Base-by-base conservation (phyloP, 148 eudicot genomes). In the Cornus controversa region DNA sequence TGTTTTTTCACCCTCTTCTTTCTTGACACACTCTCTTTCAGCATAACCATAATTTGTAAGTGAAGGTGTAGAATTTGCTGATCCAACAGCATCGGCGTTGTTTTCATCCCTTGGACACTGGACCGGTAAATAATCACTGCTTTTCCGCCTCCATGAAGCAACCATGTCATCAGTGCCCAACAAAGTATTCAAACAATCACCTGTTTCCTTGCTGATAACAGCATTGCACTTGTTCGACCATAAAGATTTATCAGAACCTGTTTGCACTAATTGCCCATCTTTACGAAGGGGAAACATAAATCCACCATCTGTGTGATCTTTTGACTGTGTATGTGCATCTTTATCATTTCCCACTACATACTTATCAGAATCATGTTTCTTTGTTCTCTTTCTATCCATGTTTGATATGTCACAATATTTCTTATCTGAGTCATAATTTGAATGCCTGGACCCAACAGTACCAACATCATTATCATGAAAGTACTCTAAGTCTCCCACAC, bases 201-300 rank as follows among this genome's bases (percentile, higher is more conserved):
- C 85, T 69, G 57, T 77, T 80, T 85, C 92, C 79, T 89, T 88
- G 57, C 77, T 81, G 53, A 72, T 73, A 79, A 54, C 76, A 75
- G 62, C 69, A 69, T 86, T 85, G 65, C 69, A 73, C 62, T 86
- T 86, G 75, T 83, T 87, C 40, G 91, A 88, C 93, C 94, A 88
- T 57, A 86, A 66, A 74, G 92, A 70, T 74, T 95, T 91, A 79
- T 84, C 79, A 45, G 91, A 85, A 66, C 85, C 84, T 74, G 81
- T 79, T 74, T 87, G 93, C 67, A 67, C 77, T 81, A 78, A 63
- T 50, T 76, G 79, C 67, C 85, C 88, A 83, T 90, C 93, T 87
- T 86, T 79, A 36, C 97, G 92, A 85, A 91, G 94, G 74, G 90
- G 90, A 80, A 96, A 96, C 20, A 93, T 90, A 79, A 93, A 96